Base-by-base conservation (phyloP, 2,329 filamentous ascomycete species). In the Lasiodiplodia theobromae region DNA sequence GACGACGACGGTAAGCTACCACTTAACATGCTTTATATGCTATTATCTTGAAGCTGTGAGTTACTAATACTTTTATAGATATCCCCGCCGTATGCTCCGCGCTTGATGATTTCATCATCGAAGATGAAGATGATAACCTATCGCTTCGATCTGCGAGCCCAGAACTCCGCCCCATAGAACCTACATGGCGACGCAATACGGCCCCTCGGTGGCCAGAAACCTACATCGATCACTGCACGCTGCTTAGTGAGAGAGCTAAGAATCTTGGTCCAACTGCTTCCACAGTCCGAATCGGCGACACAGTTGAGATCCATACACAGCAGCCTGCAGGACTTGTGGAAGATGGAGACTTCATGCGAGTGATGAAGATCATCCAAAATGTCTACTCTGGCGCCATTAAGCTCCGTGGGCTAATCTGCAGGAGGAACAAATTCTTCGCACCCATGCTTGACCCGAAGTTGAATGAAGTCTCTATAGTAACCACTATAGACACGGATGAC, bases 361-460 rank as follows among this genome's bases (percentile, higher is more conserved):
- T 67, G 1, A 5, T 53, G 4, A 40, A 53, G 6, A 67, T 67
- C 10, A 12, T 67, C 11, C 18, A 62, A 34, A 44, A 60, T 18
- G n/a, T n/a, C n/a, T n/a, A n/a, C 14, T 44, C 12, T 1, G 56
- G 56, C 1, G 5, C 25, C 0, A 18, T 68, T 10, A 28, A 18
- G 1, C 6, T 68, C 5, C 56, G 66, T 2, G 66, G 66, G 1
- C 18, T 68, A 0, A 21, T 21, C 2, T 54, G 63, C 11, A 44
- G 37, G 12, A 18, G 66, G 5, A 31, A 53, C 0, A n/a, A 47
- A 2, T 49, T 3, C 7, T 6, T 63, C 0, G 7, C 6, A 2
- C 56, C 56, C 1, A 31, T 54, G 23, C 23, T 68, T 1, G 16
- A n/a, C 1, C 7, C 8, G 12, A 53, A 47, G 14, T 8, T 68